Evolutionary conservation across 495 filamentous ascomycete species (phyloP), one percentile per base, ranked within the genome.

Genomic region (Xylona heveae): DNA sequence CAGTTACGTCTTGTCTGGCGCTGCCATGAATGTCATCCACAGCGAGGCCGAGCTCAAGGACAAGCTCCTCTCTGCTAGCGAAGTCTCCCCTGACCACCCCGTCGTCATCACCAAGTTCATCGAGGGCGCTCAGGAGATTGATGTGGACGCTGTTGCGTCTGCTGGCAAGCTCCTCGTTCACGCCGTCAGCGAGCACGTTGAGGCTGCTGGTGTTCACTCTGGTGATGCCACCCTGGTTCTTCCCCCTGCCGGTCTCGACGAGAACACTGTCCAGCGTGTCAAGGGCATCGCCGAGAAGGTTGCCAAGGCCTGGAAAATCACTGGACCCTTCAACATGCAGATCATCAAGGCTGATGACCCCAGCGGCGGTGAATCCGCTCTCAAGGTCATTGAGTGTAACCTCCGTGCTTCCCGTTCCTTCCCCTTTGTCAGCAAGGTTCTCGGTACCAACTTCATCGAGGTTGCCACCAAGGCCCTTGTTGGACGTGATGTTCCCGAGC

Each of bases 71-170:
- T 84, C 88, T 41, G 85, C 85, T 25, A 71, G 68, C 30, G 79
- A 90, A 26, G 88, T 97, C 38, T 94, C 85, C 13, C 74, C 76
- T 23, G 88, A 97, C 47, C 81, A 94, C 54, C 85, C 85, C 12
- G 85, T 97, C 16, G 85, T 97, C 35, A 97, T 97, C 50, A 93
- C 85, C 31, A 90, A 97, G 55, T 94, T 90, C 57, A 94, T 97
- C 39, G 81, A 92, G 53, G 84, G 84, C 41, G 85, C 85, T 17
- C 72, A 93, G 58, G 85, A 97, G 48, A 94, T 97, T 41, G 85
- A 97, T 52, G 85, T 93, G 58, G 85, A 97, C 47, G 88, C 78
- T 33, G 88, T 97, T 29, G 85, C 80, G 16, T 74, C 71, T 37
- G 68, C 78, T 43, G 88, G 88, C 48, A 78, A 75, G 41, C 64